A percentile compares a stretch with the other conserved stretches of the same genome.
phyloP scores from a whole-genome alignment of 2,329 filamentous ascomycete species.

The Parastagonospora nodorum region DNA sequence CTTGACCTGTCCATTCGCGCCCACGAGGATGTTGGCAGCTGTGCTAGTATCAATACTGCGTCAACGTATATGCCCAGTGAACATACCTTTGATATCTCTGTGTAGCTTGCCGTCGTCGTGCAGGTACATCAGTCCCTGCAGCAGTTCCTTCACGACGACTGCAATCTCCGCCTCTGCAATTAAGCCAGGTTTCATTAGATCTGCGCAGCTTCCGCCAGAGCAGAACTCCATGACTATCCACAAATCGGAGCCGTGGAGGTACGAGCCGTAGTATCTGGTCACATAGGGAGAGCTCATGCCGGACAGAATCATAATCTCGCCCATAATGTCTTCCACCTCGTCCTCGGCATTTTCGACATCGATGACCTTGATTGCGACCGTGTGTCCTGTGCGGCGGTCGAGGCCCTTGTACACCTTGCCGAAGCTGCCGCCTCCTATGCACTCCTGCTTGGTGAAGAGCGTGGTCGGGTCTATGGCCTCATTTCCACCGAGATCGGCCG shows the following conservation, averaged over 20 bases:
- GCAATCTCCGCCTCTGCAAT: slow-evolving; percentile 96
- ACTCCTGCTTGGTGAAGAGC: slow-evolving; percentile 79
- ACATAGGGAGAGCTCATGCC: slow-evolving; percentile 95
- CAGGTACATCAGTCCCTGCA: slow-evolving; percentile 89
- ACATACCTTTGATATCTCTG: slow-evolving; percentile 87
- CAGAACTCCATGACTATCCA: slow-evolving; percentile 99
- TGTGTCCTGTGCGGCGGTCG: slow-evolving; percentile 88
- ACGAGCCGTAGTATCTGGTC: slow-evolving; percentile 97
- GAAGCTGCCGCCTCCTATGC: slow-evolving; percentile 91
- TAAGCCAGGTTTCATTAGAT: slow-evolving; percentile 89
- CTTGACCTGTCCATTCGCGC: slow-evolving; percentile 92
- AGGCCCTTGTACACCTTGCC: slow-evolving; percentile 99
- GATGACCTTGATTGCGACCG: slow-evolving; percentile 97
- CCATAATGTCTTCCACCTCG: slow-evolving; percentile 98
- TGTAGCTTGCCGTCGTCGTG: slow-evolving; percentile 96
- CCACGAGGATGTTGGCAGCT: slow-evolving; percentile 92
- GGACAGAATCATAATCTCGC: slow-evolving; percentile 96
- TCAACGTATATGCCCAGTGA: too few species aligned
- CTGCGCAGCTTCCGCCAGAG: slow-evolving; percentile 92
- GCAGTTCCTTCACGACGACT: slow-evolving; percentile 88
- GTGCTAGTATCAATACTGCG: slow-evolving; percentile 13
- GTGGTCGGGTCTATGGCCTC: slow-evolving; percentile 79
- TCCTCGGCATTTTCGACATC: slow-evolving; percentile 99
- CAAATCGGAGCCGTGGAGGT: slow-evolving; percentile 90
- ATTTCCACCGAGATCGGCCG: slow-evolving; percentile 44